phyloP scores from a whole-genome alignment of 495 filamentous ascomycete genomes.

The Trichoderma virens region DNA sequence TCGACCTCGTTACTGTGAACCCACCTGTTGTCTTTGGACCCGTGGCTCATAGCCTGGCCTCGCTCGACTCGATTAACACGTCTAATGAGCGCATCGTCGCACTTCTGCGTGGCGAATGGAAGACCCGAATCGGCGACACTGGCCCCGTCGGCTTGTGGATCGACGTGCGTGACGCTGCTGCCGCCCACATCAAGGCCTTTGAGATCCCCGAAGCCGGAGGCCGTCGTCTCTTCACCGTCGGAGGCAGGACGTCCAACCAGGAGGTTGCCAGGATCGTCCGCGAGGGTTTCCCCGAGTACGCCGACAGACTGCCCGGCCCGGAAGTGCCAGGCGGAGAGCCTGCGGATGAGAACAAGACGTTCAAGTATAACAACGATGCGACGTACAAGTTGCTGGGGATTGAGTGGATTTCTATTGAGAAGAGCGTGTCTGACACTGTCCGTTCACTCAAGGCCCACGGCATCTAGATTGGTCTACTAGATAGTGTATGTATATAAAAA shows the following conservation, averaged over 20 bases:
- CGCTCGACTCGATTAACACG: slow-evolving; percentile 47
- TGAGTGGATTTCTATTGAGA: slow-evolving; percentile 48
- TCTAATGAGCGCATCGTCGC: slow-evolving; percentile 40
- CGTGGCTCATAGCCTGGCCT: slow-evolving; percentile 31
- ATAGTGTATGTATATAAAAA: not conserved
- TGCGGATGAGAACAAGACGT: slow-evolving; percentile 29
- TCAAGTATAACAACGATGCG: slow-evolving; percentile 43
- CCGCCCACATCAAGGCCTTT: slow-evolving; percentile 47
- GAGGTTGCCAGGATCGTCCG: slow-evolving; percentile 39
- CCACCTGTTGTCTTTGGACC: slow-evolving; percentile 59
- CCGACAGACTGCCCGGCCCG: slow-evolving; percentile 36
- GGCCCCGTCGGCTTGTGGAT: slow-evolving; percentile 37
- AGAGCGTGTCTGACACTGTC: slow-evolving; percentile 49
- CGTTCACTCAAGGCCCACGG: slow-evolving; percentile 36
- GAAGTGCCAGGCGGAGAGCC: slow-evolving; percentile 25
- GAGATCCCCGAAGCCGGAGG: slow-evolving; percentile 42
- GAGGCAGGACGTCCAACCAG: slow-evolving; percentile 40
- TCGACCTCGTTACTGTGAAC: slow-evolving; percentile 59
- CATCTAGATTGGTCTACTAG: not conserved
- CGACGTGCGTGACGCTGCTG: slow-evolving; percentile 54
- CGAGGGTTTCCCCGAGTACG: slow-evolving; percentile 46
- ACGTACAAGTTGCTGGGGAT: slow-evolving; percentile 47
- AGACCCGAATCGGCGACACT: slow-evolving; percentile 39
- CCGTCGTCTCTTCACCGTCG: slow-evolving; percentile 46
- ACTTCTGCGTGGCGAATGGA: slow-evolving; percentile 51